Conservation (phyloP, 2,329 filamentous ascomycete species). For the Magnaporthiopsis poae region DNA sequence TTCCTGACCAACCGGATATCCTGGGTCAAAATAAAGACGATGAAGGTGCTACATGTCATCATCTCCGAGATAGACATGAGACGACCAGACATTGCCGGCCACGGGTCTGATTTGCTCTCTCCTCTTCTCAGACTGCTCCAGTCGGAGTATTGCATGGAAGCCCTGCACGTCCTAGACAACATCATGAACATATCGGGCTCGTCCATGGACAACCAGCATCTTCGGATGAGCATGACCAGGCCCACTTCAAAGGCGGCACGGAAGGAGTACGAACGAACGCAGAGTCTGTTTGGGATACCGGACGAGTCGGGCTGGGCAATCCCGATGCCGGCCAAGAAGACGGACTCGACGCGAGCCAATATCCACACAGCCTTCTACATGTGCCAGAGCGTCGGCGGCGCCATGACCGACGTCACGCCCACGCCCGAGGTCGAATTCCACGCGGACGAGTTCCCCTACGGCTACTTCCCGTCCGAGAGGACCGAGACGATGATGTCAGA, state of each 20-base stretch:
- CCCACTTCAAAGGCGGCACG: slow-evolving; percentile 74
- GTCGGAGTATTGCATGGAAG: slow-evolving; percentile 87
- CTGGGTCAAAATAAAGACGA: slow-evolving; percentile 87
- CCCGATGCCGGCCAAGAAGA: slow-evolving; percentile 82
- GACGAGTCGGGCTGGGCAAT: slow-evolving; percentile 95
- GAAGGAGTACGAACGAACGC: slow-evolving; percentile 89
- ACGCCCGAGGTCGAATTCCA: slow-evolving; percentile 90
- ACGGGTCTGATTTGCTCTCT: slow-evolving; percentile 90
- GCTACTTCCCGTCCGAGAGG: slow-evolving; percentile 67
- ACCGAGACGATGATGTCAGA: slow-evolving; percentile 91
- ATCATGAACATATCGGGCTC: slow-evolving; percentile 90
- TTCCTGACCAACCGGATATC: slow-evolving; percentile 77
- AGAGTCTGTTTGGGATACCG: slow-evolving; percentile 92
- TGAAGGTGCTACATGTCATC: slow-evolving; percentile 76
- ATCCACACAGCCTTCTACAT: slow-evolving; percentile 96
- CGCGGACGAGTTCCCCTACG: slow-evolving; percentile 74
- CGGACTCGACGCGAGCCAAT: slow-evolving; percentile 74
- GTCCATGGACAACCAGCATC: slow-evolving; percentile 84
- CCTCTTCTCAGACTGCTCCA: slow-evolving; percentile 80
- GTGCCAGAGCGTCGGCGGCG: slow-evolving; percentile 60
- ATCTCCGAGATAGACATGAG: slow-evolving; percentile 90
- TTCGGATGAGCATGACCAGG: slow-evolving; percentile 96
- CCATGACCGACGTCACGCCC: slow-evolving; percentile 48
- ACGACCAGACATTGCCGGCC: slow-evolving; percentile 76
- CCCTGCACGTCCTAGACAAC: slow-evolving; percentile 81